Percentiles rank a stretch among this genome's conserved stretches.
Conservation (phyloP, 257 asterid species). For the Linaria vulgaris region DNA sequence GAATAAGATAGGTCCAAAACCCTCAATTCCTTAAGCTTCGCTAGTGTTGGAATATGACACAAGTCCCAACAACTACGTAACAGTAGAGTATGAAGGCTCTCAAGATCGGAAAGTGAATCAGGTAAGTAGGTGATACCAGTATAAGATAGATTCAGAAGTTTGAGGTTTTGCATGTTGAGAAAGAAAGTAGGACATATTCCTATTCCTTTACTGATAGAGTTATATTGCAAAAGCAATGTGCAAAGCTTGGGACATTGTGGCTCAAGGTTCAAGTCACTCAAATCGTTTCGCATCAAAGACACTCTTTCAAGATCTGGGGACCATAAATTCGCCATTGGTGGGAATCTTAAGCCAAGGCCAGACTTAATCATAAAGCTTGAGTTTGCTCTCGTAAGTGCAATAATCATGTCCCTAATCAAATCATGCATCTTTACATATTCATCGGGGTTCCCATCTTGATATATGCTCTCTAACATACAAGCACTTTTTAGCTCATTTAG, state of each 20-base stretch:
- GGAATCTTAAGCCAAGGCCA: conserved; percentile 22
- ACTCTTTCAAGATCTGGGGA: conserved; percentile 29
- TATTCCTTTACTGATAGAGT: conserved; percentile 28
- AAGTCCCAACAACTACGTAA: conserved; percentile 40
- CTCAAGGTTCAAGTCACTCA: conserved; percentile 21
- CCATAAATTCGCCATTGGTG: conserved; percentile 31
- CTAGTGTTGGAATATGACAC: conserved; percentile 23
- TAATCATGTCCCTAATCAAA: conserved; percentile 43
- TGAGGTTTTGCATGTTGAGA: conserved; percentile 21
- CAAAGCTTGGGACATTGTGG: conserved; percentile 31
- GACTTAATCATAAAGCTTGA: conserved; percentile 31
- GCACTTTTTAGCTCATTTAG: conserved; percentile 46
- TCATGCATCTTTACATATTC: conserved; percentile 45
- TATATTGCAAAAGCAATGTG: conserved; percentile 38
- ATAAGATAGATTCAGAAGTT: conserved; percentile 35
- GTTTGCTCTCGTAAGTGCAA: conserved; percentile 29
- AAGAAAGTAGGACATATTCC: conserved; percentile 29
- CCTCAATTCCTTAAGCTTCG: conserved; percentile 28
- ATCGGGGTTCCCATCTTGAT: conserved; percentile 31
- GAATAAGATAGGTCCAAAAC: conserved; percentile 38
- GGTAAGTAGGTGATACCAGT: conserved; percentile 30
- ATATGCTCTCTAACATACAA: conserved; percentile 47
- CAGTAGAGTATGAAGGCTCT: conserved; percentile 29
- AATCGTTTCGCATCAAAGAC: conserved; percentile 39
- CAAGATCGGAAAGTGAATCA: conserved; percentile 29